Evolutionary conservation across 768 basidiomycete genomes (phyloP).

Genomic region (Boletus huronensis): DNA sequence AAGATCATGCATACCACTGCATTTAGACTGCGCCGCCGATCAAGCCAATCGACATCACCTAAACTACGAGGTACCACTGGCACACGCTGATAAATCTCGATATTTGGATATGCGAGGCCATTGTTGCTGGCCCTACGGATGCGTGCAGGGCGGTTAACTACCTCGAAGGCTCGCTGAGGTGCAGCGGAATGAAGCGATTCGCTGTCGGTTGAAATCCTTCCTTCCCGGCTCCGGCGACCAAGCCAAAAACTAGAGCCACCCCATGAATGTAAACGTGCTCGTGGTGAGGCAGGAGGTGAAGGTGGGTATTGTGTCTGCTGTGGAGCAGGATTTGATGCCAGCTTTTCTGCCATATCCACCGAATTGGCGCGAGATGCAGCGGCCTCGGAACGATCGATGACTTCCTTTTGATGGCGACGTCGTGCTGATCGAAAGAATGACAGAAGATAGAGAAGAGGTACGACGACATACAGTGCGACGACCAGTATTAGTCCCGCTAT

Average conservation of each 20-base stretch:
- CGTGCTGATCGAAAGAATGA: conserved; percentile 13
- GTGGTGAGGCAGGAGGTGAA: conserved; percentile 31
- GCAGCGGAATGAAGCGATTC: conserved; percentile 34
- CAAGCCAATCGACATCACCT: conserved; percentile 76
- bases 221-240: conserved; percentile 34
- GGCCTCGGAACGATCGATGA: conserved; percentile 22
- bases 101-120: conserved; percentile 40
- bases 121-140: conserved; percentile 50
- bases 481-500: conserved; percentile 65
- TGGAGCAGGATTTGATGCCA: conserved; percentile 28
- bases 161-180: conserved; percentile 43
- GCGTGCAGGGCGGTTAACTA: conserved; percentile 47
- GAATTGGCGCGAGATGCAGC: conserved; percentile 35
- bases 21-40: conserved; percentile 67
- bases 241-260: conserved; percentile 37
- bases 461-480: conserved; percentile 51
- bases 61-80: conserved; percentile 50
- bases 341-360: conserved; percentile 40
- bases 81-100: conserved; percentile 43
- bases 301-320: conserved; percentile 31
- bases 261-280: conserved; percentile 36
- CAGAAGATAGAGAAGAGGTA: conserved; percentile 43
- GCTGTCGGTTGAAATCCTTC: conserved; percentile 40
- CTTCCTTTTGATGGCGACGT: conserved; percentile 16
- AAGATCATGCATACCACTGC: conserved; percentile 52